These are phyloP conservation scores for Rhazya stricta DNA, from an alignment of 257 asterid genomes.

Conservation along the genomic window DNA sequence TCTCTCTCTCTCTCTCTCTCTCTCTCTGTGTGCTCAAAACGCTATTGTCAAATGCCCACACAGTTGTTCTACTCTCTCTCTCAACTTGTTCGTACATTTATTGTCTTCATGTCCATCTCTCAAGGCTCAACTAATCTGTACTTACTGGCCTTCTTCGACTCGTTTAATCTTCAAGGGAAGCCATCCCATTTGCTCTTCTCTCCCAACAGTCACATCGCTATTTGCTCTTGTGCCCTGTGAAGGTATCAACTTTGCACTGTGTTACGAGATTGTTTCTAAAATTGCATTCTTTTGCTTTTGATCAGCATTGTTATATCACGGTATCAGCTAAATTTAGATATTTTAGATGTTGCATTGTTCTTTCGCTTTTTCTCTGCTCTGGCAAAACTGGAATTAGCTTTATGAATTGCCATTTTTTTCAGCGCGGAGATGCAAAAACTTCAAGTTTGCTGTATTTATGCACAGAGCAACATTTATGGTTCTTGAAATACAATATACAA, in stretches of 20 bases:
- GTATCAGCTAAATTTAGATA: neutral
- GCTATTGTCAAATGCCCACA: neutral
- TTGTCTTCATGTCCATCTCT: neutral
- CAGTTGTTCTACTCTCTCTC: neutral
- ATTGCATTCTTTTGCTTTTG: neutral
- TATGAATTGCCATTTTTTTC: neutral
- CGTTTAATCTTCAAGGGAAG: neutral
- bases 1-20: no score
- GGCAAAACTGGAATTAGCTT: neutral
- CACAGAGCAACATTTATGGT: neutral
- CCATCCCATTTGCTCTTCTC: neutral
- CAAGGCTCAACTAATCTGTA: conserved; percentile 5
- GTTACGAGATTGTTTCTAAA: neutral
- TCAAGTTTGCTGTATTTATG: neutral
- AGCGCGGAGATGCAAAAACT: neutral
- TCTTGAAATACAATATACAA: neutral
- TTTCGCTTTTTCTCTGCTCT: neutral
- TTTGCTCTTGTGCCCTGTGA: neutral
- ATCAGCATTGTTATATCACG: neutral
- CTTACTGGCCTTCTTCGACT: neutral
- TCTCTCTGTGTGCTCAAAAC: neutral
- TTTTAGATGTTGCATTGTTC: neutral
- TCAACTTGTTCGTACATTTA: conserved; percentile 4
- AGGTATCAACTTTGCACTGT: neutral
- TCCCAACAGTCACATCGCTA: neutral